Conservation (phyloP, 768 basidiomycete genomes). For the Lepiota venenata region DNA sequence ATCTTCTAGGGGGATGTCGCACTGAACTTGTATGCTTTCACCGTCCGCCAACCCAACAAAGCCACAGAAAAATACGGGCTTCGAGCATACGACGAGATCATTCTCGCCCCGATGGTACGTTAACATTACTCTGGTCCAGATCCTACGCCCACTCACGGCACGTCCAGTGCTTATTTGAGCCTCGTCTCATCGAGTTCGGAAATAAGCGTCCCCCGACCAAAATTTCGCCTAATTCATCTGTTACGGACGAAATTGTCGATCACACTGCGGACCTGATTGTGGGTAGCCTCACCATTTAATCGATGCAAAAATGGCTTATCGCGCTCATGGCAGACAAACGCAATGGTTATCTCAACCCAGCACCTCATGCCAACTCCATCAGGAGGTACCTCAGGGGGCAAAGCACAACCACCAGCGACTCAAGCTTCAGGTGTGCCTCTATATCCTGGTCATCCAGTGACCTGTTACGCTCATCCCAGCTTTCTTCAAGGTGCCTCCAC, state of each 20-base stretch:
- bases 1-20: conserved; percentile 76
- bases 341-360: conserved; percentile 89
- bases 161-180: conserved; percentile 87
- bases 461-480: background rate
- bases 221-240: conserved; percentile 46
- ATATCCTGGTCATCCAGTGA: background rate
- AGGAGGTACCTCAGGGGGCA: conserved; percentile 1
- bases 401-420: conserved; percentile 20
- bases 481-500: conserved; percentile 10
- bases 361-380: conserved; percentile 54
- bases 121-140: background rate
- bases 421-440: conserved; percentile 5
- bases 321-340: conserved; percentile 60
- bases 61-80: conserved; percentile 85
- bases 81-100: conserved; percentile 92
- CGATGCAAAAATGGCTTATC: conserved; percentile 4
- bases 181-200: conserved; percentile 88
- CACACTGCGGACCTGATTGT: conserved; percentile 53
- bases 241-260: conserved; percentile 74
- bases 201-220: conserved; percentile 47
- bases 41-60: conserved; percentile 72
- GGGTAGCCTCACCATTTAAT: conserved; percentile 18
- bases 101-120: conserved; percentile 89
- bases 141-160: conserved; percentile 4
- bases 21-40: conserved; percentile 87